Percentiles rank a stretch among this genome's conserved stretches.
These are phyloP conservation scores for Dioscorea cayenensis DNA, from an alignment of 116 monocot genomes.

Conservation along the genomic window DNA sequence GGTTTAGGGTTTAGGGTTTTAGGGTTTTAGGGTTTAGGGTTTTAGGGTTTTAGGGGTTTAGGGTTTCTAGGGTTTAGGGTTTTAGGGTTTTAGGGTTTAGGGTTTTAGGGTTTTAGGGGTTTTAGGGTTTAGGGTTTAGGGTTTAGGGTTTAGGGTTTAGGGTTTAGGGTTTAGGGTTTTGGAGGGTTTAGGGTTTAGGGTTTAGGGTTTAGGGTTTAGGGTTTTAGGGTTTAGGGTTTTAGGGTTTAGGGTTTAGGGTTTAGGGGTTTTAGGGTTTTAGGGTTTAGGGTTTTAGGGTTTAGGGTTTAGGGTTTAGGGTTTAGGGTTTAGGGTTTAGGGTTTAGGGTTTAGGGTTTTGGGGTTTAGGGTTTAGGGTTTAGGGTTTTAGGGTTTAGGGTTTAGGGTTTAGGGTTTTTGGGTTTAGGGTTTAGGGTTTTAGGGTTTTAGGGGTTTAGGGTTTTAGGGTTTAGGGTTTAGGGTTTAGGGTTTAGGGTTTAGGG, in stretches of 20 bases:
- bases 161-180: conserved; percentile 8
- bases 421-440: too few relatives aligned
- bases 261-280: not conserved
- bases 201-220: conserved; percentile 1
- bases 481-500: too few relatives aligned
- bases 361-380: conserved; percentile 10
- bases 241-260: conserved; percentile 1
- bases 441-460: too few relatives aligned
- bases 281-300: conserved; percentile 3
- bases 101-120: not conserved
- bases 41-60: not conserved
- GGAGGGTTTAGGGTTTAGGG: not conserved
- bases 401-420: conserved; percentile 3
- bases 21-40: conserved; percentile 8
- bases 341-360: conserved; percentile 7
- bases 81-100: too few relatives aligned
- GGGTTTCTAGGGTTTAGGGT: too few relatives aligned
- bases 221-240: conserved; percentile 2
- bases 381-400: conserved; percentile 10
- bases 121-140: conserved; percentile 8
- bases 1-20: conserved; percentile 10
- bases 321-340: conserved; percentile 9
- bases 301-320: conserved; percentile 3
- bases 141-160: conserved; percentile 9
- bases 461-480: too few relatives aligned